These are phyloP conservation scores for Cryptosporidium sp. DNA, from an alignment of 169 alveolate species.

Conservation along the genomic window DNA sequence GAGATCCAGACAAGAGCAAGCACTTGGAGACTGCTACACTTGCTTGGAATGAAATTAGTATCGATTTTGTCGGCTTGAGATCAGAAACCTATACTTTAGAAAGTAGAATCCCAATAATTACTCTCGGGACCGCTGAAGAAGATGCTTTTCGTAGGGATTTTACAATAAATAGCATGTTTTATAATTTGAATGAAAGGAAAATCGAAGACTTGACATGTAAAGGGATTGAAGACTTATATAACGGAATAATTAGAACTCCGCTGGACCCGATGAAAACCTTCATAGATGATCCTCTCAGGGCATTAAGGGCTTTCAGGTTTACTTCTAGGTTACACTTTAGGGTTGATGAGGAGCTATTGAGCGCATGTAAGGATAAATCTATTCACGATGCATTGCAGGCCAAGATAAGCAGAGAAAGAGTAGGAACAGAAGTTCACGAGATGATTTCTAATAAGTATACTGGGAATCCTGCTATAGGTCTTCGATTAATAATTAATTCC, in stretches of 20 bases:
- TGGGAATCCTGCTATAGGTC: constrained; percentile 73
- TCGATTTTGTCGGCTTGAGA: constrained; percentile 97
- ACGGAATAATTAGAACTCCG: constrained; percentile 94
- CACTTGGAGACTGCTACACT: constrained; percentile 97
- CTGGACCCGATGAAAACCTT: constrained; percentile 92
- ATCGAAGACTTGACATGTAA: constrained; percentile 96
- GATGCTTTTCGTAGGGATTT: constrained; percentile 98
- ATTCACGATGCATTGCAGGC: constrained; percentile 60
- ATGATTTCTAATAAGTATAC: constrained; percentile 67
- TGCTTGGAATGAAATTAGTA: constrained; percentile 87
- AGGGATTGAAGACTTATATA: constrained; percentile 92
- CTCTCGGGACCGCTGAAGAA: constrained; percentile 94
- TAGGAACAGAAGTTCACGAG: constrained; percentile 79
- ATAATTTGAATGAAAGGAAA: constrained; percentile 90
- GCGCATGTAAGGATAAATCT: constrained; percentile 50
- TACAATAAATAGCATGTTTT: constrained; percentile 96
- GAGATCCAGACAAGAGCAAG: constrained; percentile 95
- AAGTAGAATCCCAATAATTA: constrained; percentile 93
- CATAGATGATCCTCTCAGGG: constrained; percentile 98
- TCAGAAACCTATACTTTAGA: constrained; percentile 91
- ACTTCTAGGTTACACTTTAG: constrained; percentile 89
- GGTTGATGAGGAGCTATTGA: constrained; percentile 84
- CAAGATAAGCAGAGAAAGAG: constrained; percentile 78
- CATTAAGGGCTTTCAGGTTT: constrained; percentile 96
- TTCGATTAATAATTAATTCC: constrained; percentile 25